Conservation (phyloP, 148 eudicot genomes). For the Cornus suecica region DNA sequence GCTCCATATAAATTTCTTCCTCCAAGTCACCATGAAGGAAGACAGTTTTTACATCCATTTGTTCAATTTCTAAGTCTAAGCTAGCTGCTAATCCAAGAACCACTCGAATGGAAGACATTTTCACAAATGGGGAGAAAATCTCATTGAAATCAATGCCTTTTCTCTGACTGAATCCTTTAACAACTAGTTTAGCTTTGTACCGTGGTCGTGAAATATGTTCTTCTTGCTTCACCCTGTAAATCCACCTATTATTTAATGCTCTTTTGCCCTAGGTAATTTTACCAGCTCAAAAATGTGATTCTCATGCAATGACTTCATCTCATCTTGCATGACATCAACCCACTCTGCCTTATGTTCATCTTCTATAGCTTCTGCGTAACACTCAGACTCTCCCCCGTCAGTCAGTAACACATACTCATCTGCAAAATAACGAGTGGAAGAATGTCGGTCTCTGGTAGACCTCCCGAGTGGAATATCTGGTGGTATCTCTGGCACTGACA, state of each 20-base stretch:
- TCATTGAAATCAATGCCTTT: conserved; percentile 7
- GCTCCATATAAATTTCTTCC: no score
- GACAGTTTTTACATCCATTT: no score
- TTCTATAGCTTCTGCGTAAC: not conserved
- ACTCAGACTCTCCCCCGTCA: not conserved
- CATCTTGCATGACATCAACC: not conserved
- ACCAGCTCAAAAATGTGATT: not conserved
- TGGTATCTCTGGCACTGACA: not conserved
- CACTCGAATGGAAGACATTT: no score
- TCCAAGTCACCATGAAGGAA: no score
- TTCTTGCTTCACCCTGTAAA: no score
- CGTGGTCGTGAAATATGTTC: no score
- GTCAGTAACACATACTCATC: not conserved
- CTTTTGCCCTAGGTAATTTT: not conserved
- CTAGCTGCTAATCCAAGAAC: no score
- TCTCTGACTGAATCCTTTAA: not conserved
- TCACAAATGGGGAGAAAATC: no score
- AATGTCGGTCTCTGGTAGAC: not conserved
- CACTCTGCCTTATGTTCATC: not conserved
- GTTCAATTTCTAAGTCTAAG: no score
- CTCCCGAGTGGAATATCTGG: not conserved
- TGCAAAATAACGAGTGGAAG: not conserved
- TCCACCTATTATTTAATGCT: no score
- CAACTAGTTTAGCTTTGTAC: not conserved
- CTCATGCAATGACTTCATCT: not conserved